phyloP scores from a whole-genome alignment of 306 rosid species.

The Elaeagnus macrophylla region DNA sequence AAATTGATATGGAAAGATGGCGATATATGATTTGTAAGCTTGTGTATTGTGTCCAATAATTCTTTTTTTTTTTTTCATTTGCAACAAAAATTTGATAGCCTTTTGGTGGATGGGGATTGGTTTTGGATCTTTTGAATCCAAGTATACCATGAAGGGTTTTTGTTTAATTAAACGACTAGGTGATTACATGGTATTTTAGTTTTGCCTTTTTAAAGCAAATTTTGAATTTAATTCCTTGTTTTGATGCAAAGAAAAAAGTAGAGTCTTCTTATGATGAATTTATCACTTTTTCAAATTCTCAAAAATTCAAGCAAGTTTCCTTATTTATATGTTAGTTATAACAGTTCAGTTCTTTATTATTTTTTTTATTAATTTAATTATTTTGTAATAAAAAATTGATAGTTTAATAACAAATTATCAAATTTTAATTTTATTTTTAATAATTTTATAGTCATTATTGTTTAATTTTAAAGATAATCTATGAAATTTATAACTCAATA shows the following conservation, averaged over 20 bases:
- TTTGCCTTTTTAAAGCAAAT: slow-evolving; percentile 27
- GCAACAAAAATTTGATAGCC: slow-evolving; percentile 20
- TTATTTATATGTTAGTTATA: too few relatives aligned
- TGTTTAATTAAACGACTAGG: not conserved
- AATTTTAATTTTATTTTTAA: too few relatives aligned
- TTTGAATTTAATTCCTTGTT: slow-evolving; percentile 14
- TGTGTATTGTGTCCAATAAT: slow-evolving; percentile 48
- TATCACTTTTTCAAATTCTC: not conserved
- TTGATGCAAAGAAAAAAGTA: slow-evolving; percentile 6
- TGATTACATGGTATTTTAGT: not conserved
- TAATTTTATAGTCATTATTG: too few relatives aligned
- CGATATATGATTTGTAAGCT: slow-evolving; percentile 40
- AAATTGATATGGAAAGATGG: slow-evolving; percentile 52
- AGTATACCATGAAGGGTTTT: slow-evolving; percentile 7
- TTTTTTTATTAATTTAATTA: too few relatives aligned
- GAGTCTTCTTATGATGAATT: not conserved
- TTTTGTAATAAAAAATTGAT: too few relatives aligned
- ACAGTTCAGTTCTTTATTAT: too few relatives aligned
- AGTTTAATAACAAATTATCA: too few relatives aligned
- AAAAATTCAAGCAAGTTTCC: too few relatives aligned
- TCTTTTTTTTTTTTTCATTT: slow-evolving; percentile 21
- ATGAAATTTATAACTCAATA: too few relatives aligned
- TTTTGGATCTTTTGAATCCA: slow-evolving; percentile 9
- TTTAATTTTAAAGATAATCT: too few relatives aligned
- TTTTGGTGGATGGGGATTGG: slow-evolving; percentile 35